Evolutionary conservation across 805 yeast species (phyloP).

Genomic region (Yarrowia keelungensis): DNA sequence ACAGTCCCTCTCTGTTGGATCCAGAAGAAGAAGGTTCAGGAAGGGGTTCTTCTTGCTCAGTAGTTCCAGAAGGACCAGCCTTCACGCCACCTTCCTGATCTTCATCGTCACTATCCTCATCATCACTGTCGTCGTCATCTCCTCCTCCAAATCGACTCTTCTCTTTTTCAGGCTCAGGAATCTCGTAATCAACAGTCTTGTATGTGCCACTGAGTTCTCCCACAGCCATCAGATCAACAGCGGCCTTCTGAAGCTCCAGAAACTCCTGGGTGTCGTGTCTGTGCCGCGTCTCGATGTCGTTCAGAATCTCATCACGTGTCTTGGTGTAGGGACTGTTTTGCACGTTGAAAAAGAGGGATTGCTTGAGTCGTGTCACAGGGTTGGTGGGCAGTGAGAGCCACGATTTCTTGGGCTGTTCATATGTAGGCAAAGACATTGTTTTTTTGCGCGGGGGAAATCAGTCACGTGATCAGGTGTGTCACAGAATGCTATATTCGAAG

Average conservation of each 20-base stretch:
- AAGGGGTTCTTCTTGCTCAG: not conserved
- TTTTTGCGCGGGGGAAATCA: not conserved
- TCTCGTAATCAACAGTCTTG: constrained; percentile 20
- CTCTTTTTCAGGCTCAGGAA: constrained; percentile 7
- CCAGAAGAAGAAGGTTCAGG: not conserved
- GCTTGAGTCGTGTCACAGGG: constrained; percentile 16
- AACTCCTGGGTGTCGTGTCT: constrained; percentile 16
- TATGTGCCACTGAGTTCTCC: constrained; percentile 22
- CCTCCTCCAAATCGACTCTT: not conserved
- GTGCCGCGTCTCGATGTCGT: constrained; percentile 13
- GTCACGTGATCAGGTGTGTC: constrained; percentile 4
- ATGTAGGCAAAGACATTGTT: constrained; percentile 15
- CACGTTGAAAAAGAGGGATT: constrained; percentile 26
- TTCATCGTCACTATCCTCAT: constrained; percentile 6
- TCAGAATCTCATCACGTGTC: constrained; percentile 12
- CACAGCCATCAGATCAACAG: constrained; percentile 26
- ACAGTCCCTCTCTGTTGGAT: not conserved
- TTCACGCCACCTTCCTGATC: not conserved
- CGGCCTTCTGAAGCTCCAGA: constrained; percentile 2
- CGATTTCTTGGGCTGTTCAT: constrained; percentile 17
- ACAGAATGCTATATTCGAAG: not conserved
- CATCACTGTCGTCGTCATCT: constrained; percentile 1
- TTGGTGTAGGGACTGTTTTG: not conserved
- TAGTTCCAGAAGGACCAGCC: constrained; percentile 6
- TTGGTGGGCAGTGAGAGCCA: constrained; percentile 23